Percentiles rank a stretch among this genome's conserved stretches.
These are phyloP conservation scores for Vigna angularis DNA, from an alignment of 306 rosid genomes.

Conservation along the genomic window DNA sequence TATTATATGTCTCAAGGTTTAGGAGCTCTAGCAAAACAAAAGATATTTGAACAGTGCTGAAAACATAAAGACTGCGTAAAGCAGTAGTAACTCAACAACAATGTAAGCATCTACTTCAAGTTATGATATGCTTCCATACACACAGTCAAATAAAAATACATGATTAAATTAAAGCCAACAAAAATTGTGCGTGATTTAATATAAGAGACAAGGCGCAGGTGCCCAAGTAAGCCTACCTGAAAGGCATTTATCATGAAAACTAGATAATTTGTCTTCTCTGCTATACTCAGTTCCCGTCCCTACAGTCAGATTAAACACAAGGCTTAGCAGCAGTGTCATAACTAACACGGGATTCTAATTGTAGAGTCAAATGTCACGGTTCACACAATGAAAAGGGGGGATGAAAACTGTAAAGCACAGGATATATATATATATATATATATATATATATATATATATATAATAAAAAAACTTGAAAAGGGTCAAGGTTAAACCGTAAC, in stretches of 20 bases:
- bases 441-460: too few relatives aligned
- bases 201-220: conserved; percentile 26
- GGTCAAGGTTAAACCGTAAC: background rate
- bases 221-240: conserved; percentile 65
- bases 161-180: conserved; percentile 9
- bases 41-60: background rate
- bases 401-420: background rate
- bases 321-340: conserved; percentile 33
- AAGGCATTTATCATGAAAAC: conserved; percentile 96
- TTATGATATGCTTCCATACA: background rate
- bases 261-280: conserved; percentile 93
- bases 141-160: conserved; percentile 17
- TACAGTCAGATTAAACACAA: conserved; percentile 51
- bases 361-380: conserved; percentile 27
- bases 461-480: background rate
- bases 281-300: conserved; percentile 88
- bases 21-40: conserved; percentile 28
- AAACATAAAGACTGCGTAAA: background rate
- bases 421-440: too few relatives aligned
- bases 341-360: background rate
- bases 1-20: conserved; percentile 2
- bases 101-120: conserved; percentile 4
- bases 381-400: background rate
- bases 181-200: background rate
- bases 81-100: background rate